phyloP scores from a whole-genome alignment of 306 rosid genomes.

The Dryas alaskensis region DNA sequence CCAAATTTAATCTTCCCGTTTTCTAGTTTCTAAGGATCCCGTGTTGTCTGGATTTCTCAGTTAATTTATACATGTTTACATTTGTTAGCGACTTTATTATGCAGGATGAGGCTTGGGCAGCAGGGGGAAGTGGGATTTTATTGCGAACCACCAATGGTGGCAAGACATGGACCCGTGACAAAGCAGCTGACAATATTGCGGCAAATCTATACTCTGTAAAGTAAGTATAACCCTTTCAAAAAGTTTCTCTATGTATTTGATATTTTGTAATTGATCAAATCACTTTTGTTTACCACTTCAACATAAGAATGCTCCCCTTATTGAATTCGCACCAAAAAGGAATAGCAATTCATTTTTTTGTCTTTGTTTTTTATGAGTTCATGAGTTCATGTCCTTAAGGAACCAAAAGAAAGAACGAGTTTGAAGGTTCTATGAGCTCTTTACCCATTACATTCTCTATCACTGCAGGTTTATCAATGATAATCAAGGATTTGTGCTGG shows the following conservation, averaged over 20 bases:
- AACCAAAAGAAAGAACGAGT: conserved; percentile 3
- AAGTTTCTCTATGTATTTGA: not conserved
- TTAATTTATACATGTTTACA: not conserved
- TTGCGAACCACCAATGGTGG: conserved; percentile 91
- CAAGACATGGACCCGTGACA: conserved; percentile 89
- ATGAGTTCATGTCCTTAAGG: not conserved
- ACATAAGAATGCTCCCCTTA: conserved; percentile 4
- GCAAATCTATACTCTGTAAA: conserved; percentile 94
- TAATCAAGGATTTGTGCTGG: conserved; percentile 84
- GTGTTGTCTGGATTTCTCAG: not conserved
- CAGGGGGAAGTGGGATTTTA: conserved; percentile 95
- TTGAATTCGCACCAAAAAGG: not conserved
- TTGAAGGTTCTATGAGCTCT: not conserved
- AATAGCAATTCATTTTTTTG: not conserved
- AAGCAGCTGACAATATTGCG: conserved; percentile 96
- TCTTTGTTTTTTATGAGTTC: not conserved
- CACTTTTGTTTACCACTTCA: conserved; percentile 9
- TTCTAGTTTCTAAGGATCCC: not conserved
- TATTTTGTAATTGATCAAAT: not conserved
- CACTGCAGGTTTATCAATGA: conserved; percentile 73
- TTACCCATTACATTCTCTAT: conserved; percentile 12
- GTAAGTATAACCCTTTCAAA: conserved; percentile 47
- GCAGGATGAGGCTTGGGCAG: conserved; percentile 99
- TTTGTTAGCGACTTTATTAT: not conserved
- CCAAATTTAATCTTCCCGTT: not conserved